Base-by-base conservation (phyloP, 2,329 filamentous ascomycete species). In the Pezicula radicicola region DNA sequence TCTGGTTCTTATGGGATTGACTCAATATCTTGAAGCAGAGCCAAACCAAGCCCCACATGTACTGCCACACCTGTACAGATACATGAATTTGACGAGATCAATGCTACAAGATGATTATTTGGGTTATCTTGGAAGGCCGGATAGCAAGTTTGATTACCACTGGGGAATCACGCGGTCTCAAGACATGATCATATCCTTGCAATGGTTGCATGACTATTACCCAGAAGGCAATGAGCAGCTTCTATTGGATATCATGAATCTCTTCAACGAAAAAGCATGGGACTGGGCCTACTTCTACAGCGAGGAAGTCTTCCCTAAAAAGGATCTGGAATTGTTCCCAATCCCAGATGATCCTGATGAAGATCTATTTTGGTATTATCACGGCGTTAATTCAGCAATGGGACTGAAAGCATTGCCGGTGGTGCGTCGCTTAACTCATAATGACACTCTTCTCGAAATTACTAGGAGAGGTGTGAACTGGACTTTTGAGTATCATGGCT, bases 61-160 rank as follows among this genome's bases (percentile, higher is more conserved):
- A 19, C 15, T 54, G 19, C 39, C 48, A 25, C 13, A 48, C 12
- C 40, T 54, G 25, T 46, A 50, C 19, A 68, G 65, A 21, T 84
- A 80, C 57, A 65, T 78, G 36, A 59, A 66, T 4, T 63, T 84
- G 3, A 75, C 76, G 60, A 72, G 83, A 55, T 64, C 63, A 30
- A 85, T 85, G 80, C 70, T 85, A 16, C 66, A 70, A 50, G 63
- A 81, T 51, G 73, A 81, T 56, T 75, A 74, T 42, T 73, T 72
- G 1, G 81, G 81, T 0, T 73, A 79, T 49, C 64, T 78, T 15
- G 69, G 69, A 47, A 74, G 75, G 28, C 59, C 66, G 1, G 53
- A 55, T 18, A 72, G 77, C 51, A 60, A 69, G 13, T 72, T 78
- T 25, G 70, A 74, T 49, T 51, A 51, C 35, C 49, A 46, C 33